phyloP scores from a whole-genome alignment of 306 rosid genomes.

The Purshia tridentata region DNA sequence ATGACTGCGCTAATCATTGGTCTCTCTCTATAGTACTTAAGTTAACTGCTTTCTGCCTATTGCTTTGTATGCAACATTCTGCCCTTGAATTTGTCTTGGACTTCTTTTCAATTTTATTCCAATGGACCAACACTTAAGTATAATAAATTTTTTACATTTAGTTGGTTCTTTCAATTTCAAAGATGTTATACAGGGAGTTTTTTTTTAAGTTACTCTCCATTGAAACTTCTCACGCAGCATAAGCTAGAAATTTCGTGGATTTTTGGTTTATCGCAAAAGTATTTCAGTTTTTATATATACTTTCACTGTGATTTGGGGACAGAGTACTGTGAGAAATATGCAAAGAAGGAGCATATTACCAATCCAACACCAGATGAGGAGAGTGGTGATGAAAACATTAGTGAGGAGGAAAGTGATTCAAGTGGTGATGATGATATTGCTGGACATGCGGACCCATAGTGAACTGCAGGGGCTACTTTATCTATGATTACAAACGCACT shows the following conservation, averaged over 20 bases:
- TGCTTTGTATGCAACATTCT: not conserved
- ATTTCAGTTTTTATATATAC: constrained; percentile 1
- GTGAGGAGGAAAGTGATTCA: constrained; percentile 65
- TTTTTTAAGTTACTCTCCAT: no score
- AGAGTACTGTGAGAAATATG: constrained; percentile 95
- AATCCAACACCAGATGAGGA: constrained; percentile 69
- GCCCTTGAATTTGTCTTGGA: not conserved
- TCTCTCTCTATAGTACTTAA: not conserved
- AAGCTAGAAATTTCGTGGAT: not conserved
- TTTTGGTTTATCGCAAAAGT: not conserved
- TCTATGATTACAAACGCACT: constrained; percentile 22
- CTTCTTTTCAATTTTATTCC: no score
- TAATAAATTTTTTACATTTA: no score
- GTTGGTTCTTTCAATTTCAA: not conserved
- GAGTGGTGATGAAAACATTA: constrained; percentile 69
- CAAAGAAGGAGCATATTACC: constrained; percentile 66
- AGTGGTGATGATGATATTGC: constrained; percentile 94
- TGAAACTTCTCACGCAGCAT: not conserved
- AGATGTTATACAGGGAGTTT: not conserved
- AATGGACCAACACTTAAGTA: no score
- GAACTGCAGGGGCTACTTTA: constrained; percentile 15
- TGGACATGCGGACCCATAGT: constrained; percentile 75
- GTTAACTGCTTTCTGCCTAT: not conserved
- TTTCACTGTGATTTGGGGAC: constrained; percentile 31
- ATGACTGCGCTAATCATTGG: not conserved